Conservation (phyloP, 768 basidiomycete genomes). For the Rhodotorula kratochvilovae region DNA sequence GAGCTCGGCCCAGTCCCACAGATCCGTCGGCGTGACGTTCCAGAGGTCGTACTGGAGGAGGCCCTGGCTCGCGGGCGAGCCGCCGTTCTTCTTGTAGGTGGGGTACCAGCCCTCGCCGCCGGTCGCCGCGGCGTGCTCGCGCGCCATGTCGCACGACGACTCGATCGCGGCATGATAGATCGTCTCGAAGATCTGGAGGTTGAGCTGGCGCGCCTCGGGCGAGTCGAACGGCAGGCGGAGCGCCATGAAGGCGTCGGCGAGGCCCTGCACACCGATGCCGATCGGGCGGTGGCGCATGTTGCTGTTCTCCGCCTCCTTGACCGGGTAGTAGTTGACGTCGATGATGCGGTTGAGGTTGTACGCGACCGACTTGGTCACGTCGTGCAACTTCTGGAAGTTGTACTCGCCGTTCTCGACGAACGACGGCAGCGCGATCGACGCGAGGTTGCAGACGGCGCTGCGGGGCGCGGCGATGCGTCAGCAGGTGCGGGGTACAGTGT, state of each 20-base stretch:
- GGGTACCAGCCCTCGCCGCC: slow-evolving; percentile 43
- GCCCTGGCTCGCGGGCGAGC: slow-evolving; percentile 83
- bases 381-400: slow-evolving; percentile 92
- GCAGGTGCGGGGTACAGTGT: neutral
- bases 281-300: slow-evolving; percentile 98
- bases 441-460: slow-evolving; percentile 90
- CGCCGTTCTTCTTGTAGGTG: slow-evolving; percentile 80
- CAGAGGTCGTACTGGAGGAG: slow-evolving; percentile 91
- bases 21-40: slow-evolving; percentile 77
- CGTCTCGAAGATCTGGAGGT: slow-evolving; percentile 95
- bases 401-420: slow-evolving; percentile 65
- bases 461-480: neutral
- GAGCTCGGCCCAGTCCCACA: slow-evolving; percentile 90
- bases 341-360: slow-evolving; percentile 92
- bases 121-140: slow-evolving; percentile 56
- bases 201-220: slow-evolving; percentile 74
- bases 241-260: slow-evolving; percentile 97
- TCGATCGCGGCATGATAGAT: slow-evolving; percentile 95
- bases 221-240: slow-evolving; percentile 95
- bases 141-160: slow-evolving; percentile 65
- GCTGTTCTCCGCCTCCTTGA: slow-evolving; percentile 80
- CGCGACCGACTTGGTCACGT: slow-evolving; percentile 85
- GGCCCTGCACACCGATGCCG: slow-evolving; percentile 93
- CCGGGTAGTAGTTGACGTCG: slow-evolving; percentile 91
- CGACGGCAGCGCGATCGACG: slow-evolving; percentile 88